Base-by-base conservation (phyloP, 2,329 filamentous ascomycete genomes). In the Ophioceras dolichostomum region DNA sequence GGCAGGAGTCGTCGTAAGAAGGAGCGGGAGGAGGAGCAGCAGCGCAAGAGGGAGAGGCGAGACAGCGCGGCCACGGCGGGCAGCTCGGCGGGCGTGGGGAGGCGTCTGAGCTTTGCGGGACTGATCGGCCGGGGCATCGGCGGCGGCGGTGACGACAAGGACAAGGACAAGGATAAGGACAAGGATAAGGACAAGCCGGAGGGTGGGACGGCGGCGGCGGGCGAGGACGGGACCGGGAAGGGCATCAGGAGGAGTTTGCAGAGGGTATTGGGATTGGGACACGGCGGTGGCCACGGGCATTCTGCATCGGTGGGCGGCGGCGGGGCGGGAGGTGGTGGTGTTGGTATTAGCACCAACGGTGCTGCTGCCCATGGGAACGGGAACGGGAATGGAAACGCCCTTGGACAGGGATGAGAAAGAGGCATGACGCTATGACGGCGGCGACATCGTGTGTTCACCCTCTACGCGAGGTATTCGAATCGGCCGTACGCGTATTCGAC, bases 191-290 rank as follows among this genome's bases (percentile, higher is more conserved):
- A n/a, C n/a, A n/a, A n/a, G n/a, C n/a, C 30, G 10, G 41, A 44
- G 26, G 32, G 26, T 19, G 26, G 17, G 30, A 19, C 3, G 36
- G 16, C 29, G 38, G 36, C 13, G 37, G 36, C 18, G 32, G 30
- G 22, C 22, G 24, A 34, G 10, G 34, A 18, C 10, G 28, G 21
- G n/a, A 27, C 43, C 8, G 34, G 42, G 22, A 57, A 49, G 39
- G 51, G 52, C 7, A 47, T 60, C 34, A 49, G 49, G 27, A 55
- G 47, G 39, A 57, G 57, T 34, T 32, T 60, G 18, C 56, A 59
- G 37, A 49, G 52, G 13, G 56, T 57, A 4, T 43, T 61, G 10
- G 55, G 56, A 0, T 41, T 61, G 2, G 52, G 51, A 2, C 50
- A 56, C 34, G 51, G 28, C 16, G 19, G 32, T 21, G 56, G 56